phyloP scores from a whole-genome alignment of 2,329 filamentous ascomycete genomes.

The Bertia moriformis region DNA sequence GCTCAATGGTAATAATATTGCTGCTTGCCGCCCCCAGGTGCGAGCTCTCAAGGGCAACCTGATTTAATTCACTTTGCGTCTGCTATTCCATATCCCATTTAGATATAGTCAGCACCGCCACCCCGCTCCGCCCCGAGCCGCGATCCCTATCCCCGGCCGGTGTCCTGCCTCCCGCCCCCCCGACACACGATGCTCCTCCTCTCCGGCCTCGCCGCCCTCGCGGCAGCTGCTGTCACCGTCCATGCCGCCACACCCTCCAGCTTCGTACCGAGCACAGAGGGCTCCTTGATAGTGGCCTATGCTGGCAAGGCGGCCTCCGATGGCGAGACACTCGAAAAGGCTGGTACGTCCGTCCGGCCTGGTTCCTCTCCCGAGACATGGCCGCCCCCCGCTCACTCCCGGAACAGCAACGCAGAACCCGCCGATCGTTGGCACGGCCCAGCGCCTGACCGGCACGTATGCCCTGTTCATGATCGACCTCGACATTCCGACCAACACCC shows the following conservation, averaged over 20 bases:
- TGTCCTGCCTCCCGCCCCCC: too few relatives aligned
- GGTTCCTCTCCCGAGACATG: slow-evolving; percentile 1
- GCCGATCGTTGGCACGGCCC: slow-evolving; percentile 19
- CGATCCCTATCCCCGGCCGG: too few relatives aligned
- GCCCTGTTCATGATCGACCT: slow-evolving; percentile 27
- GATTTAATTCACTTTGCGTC: too few relatives aligned
- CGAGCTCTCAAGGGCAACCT: too few relatives aligned
- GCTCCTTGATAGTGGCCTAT: slow-evolving; percentile 23
- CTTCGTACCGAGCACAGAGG: slow-evolving; percentile 21
- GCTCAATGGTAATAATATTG: too few relatives aligned
- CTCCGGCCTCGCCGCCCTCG: slow-evolving; percentile 13
- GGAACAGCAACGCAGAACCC: slow-evolving; percentile 15
- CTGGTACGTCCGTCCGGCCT: too few relatives aligned
- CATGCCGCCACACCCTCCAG: slow-evolving; percentile 24
- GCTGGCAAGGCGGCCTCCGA: slow-evolving; percentile 18
- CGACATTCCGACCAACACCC: slow-evolving; percentile 27
- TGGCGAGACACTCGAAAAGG: slow-evolving; percentile 20
- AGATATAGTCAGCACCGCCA: too few relatives aligned
- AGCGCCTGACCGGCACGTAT: slow-evolving; percentile 21
- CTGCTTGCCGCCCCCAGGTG: too few relatives aligned
- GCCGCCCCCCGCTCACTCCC: slow-evolving; percentile 2
- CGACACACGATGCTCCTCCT: slow-evolving; percentile 13
- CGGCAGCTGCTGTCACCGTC: slow-evolving; percentile 15
- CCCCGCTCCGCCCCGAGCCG: too few relatives aligned
- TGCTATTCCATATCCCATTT: too few relatives aligned